These are phyloP conservation scores for Aureoboletus auriporus DNA, from an alignment of 768 basidiomycete genomes.

Conservation along the genomic window DNA sequence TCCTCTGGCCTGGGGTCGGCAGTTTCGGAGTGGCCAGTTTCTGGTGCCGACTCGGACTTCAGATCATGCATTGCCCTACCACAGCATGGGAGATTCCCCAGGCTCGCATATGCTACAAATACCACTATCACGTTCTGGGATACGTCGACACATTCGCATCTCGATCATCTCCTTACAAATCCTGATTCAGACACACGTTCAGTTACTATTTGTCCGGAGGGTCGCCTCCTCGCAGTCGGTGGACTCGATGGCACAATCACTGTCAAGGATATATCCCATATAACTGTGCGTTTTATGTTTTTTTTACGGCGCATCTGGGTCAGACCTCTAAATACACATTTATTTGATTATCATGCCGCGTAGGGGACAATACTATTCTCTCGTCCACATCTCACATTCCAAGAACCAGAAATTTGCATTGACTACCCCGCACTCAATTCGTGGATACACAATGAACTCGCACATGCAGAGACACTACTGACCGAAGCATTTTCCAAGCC, in stretches of 20 bases:
- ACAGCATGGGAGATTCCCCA: background rate
- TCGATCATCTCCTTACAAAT: background rate
- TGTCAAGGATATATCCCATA: background rate
- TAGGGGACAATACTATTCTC: too few species aligned
- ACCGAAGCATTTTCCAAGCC: background rate
- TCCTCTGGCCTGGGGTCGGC: background rate
- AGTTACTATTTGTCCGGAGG: background rate
- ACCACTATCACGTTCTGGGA: constrained; percentile 1
- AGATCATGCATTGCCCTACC: background rate
- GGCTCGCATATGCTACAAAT: background rate
- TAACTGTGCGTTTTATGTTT: background rate
- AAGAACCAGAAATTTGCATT: background rate
- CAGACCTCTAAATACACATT: too few species aligned
- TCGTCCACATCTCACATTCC: background rate
- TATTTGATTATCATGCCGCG: too few species aligned
- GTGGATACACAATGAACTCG: background rate
- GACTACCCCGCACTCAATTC: background rate
- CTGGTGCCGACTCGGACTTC: too few species aligned
- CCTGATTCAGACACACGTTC: background rate
- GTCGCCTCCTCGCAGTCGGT: background rate
- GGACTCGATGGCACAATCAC: background rate
- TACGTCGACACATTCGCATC: background rate
- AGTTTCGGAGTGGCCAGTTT: background rate
- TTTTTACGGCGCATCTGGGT: too few species aligned
- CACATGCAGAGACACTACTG: background rate